Evolutionary conservation across 805 yeast genomes (phyloP).

Genomic region (Wickerhamomyces hampshirensis): DNA sequence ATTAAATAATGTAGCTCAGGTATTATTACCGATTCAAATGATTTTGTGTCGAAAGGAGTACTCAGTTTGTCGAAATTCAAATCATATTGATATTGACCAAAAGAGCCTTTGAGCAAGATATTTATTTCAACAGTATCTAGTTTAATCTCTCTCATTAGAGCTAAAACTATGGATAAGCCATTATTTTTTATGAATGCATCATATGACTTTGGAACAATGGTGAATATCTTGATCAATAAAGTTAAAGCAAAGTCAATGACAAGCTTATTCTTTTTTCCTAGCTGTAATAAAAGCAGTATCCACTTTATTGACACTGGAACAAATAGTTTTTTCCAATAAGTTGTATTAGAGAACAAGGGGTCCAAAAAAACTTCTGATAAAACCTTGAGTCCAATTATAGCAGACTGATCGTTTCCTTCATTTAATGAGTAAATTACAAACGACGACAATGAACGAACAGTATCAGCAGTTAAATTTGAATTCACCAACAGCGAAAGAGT

Average conservation of each 20-base stretch:
- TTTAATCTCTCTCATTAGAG: conserved; percentile 40
- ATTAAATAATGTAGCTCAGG: conserved; percentile 41
- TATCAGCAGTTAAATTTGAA: conserved; percentile 49
- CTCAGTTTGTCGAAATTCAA: conserved; percentile 16
- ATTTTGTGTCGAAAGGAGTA: conserved; percentile 2
- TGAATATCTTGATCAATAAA: conserved; percentile 47
- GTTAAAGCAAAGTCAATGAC: conserved; percentile 29
- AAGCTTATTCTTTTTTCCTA: conserved; percentile 27
- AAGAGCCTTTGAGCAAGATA: conserved; percentile 38
- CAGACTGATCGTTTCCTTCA: conserved; percentile 24
- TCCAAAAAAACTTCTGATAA: conserved; percentile 29
- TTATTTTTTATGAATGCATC: conserved; percentile 45
- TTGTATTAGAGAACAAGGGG: conserved; percentile 34
- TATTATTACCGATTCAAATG: conserved; percentile 23
- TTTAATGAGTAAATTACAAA: conserved; percentile 46
- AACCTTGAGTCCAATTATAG: conserved; percentile 28
- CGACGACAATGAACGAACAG: conserved; percentile 45
- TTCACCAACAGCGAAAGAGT: conserved; percentile 37
- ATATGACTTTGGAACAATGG: conserved; percentile 42
- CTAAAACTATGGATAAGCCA: conserved; percentile 47
- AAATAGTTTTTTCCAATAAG: conserved; percentile 42
- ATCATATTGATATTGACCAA: conserved; percentile 36
- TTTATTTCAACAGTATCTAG: conserved; percentile 29
- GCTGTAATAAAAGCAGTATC: conserved; percentile 50
- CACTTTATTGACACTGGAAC: conserved; percentile 62